A percentile compares a stretch with the other conserved stretches of the same genome.
These are phyloP conservation scores for Phoma herbarum DNA, from an alignment of 2,329 filamentous ascomycete genomes.

Conservation along the genomic window DNA sequence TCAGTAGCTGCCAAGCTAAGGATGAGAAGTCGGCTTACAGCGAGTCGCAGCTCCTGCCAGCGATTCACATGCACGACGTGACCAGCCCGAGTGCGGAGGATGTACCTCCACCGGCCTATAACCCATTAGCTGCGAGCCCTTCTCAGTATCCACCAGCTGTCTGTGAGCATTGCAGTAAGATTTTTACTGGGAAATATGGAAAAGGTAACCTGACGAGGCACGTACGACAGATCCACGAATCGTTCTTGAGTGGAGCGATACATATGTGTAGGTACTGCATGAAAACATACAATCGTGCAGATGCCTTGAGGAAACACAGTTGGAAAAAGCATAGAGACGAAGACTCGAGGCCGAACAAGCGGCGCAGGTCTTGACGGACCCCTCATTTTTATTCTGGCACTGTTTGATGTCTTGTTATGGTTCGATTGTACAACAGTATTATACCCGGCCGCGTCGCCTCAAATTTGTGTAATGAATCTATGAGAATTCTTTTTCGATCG, in stretches of 20 bases:
- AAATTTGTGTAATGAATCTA: not conserved
- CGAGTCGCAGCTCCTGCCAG: not conserved
- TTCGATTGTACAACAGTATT: not conserved
- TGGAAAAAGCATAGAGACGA: constrained; percentile 19
- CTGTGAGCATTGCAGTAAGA: constrained; percentile 5
- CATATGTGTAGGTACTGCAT: constrained; percentile 10
- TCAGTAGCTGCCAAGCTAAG: not conserved
- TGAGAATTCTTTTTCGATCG: not conserved
- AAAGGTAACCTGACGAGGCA: constrained; percentile 13
- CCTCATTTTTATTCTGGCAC: not conserved
- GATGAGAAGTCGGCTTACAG: not conserved
- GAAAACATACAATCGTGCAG: constrained; percentile 21
- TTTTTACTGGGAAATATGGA: constrained; percentile 14
- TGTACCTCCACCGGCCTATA: constrained; percentile 2
- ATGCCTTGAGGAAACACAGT: constrained; percentile 22
- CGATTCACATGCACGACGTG: not conserved
- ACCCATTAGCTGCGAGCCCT: not conserved
- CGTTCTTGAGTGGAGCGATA: not conserved
- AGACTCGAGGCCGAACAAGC: constrained; percentile 16
- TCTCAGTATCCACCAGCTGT: not conserved
- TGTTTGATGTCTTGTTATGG: not conserved
- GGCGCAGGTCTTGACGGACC: not conserved
- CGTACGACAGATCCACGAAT: constrained; percentile 8
- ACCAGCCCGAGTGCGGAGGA: not conserved
- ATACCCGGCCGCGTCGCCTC: not conserved